Base-by-base conservation (phyloP, 2,329 filamentous ascomycete species). In the Alternaria angustiovoidea region DNA sequence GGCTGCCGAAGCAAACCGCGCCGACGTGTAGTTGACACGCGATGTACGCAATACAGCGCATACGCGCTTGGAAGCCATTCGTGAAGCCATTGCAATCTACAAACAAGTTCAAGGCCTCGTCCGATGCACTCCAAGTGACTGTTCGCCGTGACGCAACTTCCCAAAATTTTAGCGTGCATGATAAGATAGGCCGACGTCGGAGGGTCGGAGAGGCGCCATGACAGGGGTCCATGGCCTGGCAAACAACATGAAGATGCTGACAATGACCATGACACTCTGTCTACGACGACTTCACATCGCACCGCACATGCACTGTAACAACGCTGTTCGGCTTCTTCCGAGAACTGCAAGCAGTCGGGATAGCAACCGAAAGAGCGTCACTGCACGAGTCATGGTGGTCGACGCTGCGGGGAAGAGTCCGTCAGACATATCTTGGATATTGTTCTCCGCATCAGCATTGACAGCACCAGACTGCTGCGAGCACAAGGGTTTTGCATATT, bases 1-100 rank as follows among this genome's bases (percentile, higher is more conserved):
- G 9, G 77, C 76, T 20, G 77, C 73, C 20, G 79, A 79, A 36
- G 79, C 78, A 75, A 78, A 79, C n/a, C 76, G 75, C 51, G 64
- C 58, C 54, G 62, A 65, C 16, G 61, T 46, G 54, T 64, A 65
- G 55, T 70, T 61, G 39, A 65, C 57, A 52, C 69, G 66, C 22
- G 72, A 67, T 41, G 66, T 63, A 52, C 72, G 74, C 57, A 78
- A 62, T 55, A 69, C 69, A 47, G 60, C 54, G 38, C 68, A 68
- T 18, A 75, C 51, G 16, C 66, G 69, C 60, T 53, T 66, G 28
- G 71, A 69, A 61, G 66, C 70, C 32, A 75, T 55, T 67, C 76
- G 70, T 63, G 75, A 68, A 42, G 73, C 72, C 75, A 79, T 78
- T 58, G 30, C 63, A 24, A 61, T 44, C 11, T 47, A 26, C 36